phyloP scores from a whole-genome alignment of 768 basidiomycete species.

The Lyophyllum semitale region DNA sequence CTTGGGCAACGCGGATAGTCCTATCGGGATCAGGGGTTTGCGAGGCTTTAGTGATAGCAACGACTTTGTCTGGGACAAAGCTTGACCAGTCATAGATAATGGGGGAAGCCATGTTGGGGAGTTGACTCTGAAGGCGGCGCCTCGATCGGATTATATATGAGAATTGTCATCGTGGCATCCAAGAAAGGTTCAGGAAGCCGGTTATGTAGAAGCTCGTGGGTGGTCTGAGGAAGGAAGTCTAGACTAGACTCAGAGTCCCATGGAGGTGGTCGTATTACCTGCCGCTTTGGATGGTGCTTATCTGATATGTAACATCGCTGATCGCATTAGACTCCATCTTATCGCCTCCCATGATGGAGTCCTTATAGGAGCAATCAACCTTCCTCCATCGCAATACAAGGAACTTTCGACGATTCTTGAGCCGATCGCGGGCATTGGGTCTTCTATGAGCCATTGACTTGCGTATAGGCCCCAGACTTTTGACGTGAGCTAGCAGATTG shows the following conservation, averaged over 20 bases:
- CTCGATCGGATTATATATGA: not conserved
- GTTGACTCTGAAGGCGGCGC: not conserved
- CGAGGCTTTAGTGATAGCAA: not conserved
- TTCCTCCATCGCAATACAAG: no score
- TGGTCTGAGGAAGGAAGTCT: not conserved
- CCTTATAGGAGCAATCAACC: no score
- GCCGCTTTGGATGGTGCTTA: not conserved
- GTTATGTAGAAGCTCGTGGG: not conserved
- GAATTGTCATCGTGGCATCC: not conserved
- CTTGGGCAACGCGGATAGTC: constrained; percentile 7
- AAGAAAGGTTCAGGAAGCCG: not conserved
- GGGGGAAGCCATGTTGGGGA: constrained; percentile 1
- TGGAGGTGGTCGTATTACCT: not conserved
- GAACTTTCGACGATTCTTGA: no score
- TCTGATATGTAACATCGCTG: constrained; percentile 9
- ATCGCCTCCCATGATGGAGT: not conserved
- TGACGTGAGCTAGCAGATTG: not conserved
- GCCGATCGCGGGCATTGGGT: no score
- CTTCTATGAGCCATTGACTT: no score
- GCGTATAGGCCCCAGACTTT: not conserved
- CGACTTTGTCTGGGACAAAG: not conserved
- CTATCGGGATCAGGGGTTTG: constrained; percentile 10
- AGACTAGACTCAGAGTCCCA: not conserved
- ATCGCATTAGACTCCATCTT: constrained; percentile 4
- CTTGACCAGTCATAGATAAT: not conserved